Evolutionary conservation across 139 green algal genomes (phyloP).

Genomic region (Pleodorina starrii): DNA sequence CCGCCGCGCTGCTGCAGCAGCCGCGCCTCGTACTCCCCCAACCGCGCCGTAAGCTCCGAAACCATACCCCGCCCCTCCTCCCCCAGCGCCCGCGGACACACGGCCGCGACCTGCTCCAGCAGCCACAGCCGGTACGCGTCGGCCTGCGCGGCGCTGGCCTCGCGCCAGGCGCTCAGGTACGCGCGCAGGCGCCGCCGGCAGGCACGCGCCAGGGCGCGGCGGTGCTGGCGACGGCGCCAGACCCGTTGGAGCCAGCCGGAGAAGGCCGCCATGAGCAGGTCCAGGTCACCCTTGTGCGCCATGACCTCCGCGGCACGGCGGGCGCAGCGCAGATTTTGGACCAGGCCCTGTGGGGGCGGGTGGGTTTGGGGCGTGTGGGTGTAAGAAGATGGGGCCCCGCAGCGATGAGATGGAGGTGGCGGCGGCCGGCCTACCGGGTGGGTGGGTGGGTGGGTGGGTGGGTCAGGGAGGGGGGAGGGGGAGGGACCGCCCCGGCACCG

Average conservation of each 20-base stretch:
- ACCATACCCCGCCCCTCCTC: neutral
- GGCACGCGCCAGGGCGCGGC: neutral
- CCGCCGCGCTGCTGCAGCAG: neutral
- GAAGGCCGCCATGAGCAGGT: neutral
- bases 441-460: no score
- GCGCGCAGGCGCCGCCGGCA: neutral
- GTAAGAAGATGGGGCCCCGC: no score
- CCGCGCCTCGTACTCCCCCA: neutral
- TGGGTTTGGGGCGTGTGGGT: no score
- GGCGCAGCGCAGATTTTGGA: neutral
- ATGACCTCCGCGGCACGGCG: neutral
- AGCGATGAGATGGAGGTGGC: no score
- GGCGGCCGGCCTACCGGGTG: no score
- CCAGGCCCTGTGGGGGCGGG: neutral
- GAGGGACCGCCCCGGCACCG: no score
- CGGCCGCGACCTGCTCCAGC: slow-evolving; percentile 5
- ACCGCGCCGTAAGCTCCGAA: neutral
- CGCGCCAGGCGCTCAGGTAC: slow-evolving; percentile 10
- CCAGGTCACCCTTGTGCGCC: neutral
- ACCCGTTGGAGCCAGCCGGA: neutral
- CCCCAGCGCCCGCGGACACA: neutral
- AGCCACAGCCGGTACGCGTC: slow-evolving; percentile 7
- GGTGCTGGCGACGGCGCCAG: neutral
- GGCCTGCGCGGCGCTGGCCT: neutral
- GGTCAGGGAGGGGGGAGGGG: no score